Evolutionary conservation across 768 basidiomycete genomes (phyloP).

Genomic region (Xerocomus spinulosus): DNA sequence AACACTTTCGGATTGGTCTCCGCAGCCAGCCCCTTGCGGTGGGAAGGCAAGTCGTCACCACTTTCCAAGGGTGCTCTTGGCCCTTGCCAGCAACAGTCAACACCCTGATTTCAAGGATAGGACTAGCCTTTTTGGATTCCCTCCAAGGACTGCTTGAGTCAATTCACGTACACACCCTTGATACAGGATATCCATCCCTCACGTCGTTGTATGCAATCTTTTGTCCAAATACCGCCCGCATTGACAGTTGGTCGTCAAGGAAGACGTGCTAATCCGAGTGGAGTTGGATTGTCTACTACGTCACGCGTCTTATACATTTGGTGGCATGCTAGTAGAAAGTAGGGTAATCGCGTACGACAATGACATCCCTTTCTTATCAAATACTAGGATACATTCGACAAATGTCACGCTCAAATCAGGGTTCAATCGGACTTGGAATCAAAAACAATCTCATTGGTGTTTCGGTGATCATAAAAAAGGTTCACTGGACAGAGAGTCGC

Average conservation of each 20-base stretch:
- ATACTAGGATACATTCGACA: not conserved
- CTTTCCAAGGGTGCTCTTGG: too few species aligned
- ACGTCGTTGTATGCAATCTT: not conserved
- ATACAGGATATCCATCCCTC: not conserved
- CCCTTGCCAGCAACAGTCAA: too few species aligned
- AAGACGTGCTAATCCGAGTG: not conserved
- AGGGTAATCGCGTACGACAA: not conserved
- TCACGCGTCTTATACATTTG: too few species aligned
- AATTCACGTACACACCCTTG: too few species aligned
- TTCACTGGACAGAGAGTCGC: conserved; percentile 8
- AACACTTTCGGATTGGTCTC: too few species aligned
- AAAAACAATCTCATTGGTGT: too few species aligned
- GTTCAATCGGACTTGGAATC: not conserved
- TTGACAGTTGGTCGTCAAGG: conserved; percentile 1
- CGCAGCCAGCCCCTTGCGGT: too few species aligned
- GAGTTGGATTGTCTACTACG: not conserved
- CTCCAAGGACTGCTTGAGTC: too few species aligned
- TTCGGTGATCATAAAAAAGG: not conserved
- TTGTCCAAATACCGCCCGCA: not conserved
- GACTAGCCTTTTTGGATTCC: not conserved
- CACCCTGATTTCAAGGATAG: not conserved
- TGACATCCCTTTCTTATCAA: too few species aligned
- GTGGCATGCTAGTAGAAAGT: not conserved
- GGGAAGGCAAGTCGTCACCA: too few species aligned
- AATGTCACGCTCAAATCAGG: not conserved